Base-by-base conservation (phyloP, 1,284 basidiomycete species). In the Heterobasidion occidentale region DNA sequence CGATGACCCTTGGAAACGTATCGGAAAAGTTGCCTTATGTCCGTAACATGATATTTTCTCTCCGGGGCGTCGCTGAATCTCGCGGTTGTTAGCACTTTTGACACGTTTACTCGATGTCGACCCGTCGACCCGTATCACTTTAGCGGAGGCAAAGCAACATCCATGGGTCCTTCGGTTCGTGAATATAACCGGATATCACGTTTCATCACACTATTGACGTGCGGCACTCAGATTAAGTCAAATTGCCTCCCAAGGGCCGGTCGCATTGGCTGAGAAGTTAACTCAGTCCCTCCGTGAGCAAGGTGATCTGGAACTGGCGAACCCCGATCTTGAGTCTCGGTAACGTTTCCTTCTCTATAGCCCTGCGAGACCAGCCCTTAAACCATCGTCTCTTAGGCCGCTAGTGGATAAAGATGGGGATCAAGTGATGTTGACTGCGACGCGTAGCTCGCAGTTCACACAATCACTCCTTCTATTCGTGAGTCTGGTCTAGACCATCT, bases 1-100 rank as follows among this genome's bases (percentile, higher is more conserved):
- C 8, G 84, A 92, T 62, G 77, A 78, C 3, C 96, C 96, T 0
- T 99, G 96, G 96, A 83, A 77, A 58, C 75, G 84, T 15, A 81
- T 98, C 53, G 72, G 76, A 15, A 67, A 71, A 1, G 76, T 81
- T 52, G 80, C 83, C 0, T 74, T 87, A 27, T 83, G 86, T 94
- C 64, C 58, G 82, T 71, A 55, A 17, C 9, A 44, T 42, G 38
- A 42, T 42, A 3, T 48, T 48, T 35, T 51, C 34, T 15, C 14
- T 35, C 14, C n/a, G 35, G 27, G 27, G 27, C 27, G 27, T 27
- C 27, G 27, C 27, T 27, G 27, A 27, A 27, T 27, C 27, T 27
- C 27, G 27, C 27, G 27, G 27, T 27, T 27, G 3, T 27, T 51
- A 92, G 92, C 85, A 12, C 73, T 95, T 1, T 72, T 96, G 15